These are phyloP conservation scores for Coemansia sp. DNA, from an alignment of 192 early-diverging fungal species.

Conservation along the genomic window DNA sequence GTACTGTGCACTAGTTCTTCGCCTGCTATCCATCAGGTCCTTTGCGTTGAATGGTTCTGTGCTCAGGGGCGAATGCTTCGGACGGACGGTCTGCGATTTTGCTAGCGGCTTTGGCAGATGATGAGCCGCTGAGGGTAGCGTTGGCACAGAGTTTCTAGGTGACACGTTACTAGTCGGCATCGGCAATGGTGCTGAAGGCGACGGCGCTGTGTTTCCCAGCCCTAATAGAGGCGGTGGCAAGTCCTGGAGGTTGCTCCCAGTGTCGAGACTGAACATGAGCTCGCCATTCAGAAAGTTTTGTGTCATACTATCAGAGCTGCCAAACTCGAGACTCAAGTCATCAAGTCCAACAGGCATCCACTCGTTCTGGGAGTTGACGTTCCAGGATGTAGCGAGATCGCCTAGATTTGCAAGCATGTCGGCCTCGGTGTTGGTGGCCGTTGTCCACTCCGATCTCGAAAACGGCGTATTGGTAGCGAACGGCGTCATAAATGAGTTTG, in stretches of 20 bases:
- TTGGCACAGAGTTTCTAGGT: not conserved
- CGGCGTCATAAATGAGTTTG: slow-evolving; percentile 44
- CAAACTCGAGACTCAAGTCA: slow-evolving; percentile 9
- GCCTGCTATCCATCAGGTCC: not conserved
- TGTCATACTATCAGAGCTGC: slow-evolving; percentile 2
- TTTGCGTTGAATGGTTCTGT: slow-evolving; percentile 4
- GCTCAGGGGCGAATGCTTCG: not conserved
- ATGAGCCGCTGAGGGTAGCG: slow-evolving; percentile 9
- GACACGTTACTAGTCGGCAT: not conserved
- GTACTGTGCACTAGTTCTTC: not conserved
- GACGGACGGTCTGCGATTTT: not conserved
- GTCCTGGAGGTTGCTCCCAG: slow-evolving; percentile 3
- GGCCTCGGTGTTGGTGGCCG: slow-evolving; percentile 35
- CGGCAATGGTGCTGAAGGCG: not conserved
- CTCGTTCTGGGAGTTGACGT: slow-evolving; percentile 8
- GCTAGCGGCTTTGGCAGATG: not conserved
- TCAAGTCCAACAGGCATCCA: slow-evolving; percentile 35
- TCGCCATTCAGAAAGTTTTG: slow-evolving; percentile 34
- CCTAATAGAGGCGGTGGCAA: slow-evolving; percentile 2
- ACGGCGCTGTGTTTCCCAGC: slow-evolving; percentile 5
- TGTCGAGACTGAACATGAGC: slow-evolving; percentile 20
- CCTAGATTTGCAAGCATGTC: slow-evolving; percentile 46
- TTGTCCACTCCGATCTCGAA: slow-evolving; percentile 21
- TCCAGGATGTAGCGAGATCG: slow-evolving; percentile 18
- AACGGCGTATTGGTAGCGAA: slow-evolving; percentile 16